Conservation (phyloP, 2,329 filamentous ascomycete species). For the Achaetomium macrosporum region DNA sequence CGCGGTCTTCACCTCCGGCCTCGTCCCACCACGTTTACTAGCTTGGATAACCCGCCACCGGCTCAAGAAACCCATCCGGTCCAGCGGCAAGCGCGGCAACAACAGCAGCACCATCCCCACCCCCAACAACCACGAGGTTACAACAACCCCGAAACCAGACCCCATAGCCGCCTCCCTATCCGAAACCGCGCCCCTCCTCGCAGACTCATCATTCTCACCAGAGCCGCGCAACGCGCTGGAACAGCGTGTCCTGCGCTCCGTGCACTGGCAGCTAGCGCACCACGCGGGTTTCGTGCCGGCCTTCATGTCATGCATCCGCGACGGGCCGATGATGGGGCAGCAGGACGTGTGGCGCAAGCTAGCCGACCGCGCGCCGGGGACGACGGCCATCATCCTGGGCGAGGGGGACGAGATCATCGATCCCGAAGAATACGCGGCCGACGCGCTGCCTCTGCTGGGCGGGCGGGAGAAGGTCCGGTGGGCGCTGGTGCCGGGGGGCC, state of each 20-base stretch:
- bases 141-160: slow-evolving; percentile 7
- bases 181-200: slow-evolving; percentile 23
- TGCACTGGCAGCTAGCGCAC: slow-evolving; percentile 53
- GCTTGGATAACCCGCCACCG: slow-evolving; percentile 42
- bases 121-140: not conserved
- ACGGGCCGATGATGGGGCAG: slow-evolving; percentile 49
- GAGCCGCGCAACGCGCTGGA: slow-evolving; percentile 33
- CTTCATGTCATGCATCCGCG: slow-evolving; percentile 53
- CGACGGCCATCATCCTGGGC: slow-evolving; percentile 49
- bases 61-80: slow-evolving; percentile 46
- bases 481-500: slow-evolving; percentile 47
- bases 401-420: slow-evolving; percentile 48
- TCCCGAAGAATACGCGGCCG: slow-evolving; percentile 41
- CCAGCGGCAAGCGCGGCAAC: slow-evolving; percentile 26
- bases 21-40: slow-evolving; percentile 49
- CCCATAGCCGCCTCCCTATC: slow-evolving; percentile 11
- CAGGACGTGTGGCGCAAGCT: slow-evolving; percentile 46
- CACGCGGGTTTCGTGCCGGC: slow-evolving; percentile 54
- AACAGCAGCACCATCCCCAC: not conserved
- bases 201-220: slow-evolving; percentile 12
- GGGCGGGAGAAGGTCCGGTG: slow-evolving; percentile 44
- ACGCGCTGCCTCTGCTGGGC: slow-evolving; percentile 46
- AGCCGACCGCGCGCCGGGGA: slow-evolving; percentile 33
- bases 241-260: slow-evolving; percentile 42
- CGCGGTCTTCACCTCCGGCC: slow-evolving; percentile 48